Base-by-base conservation (phyloP, 495 filamentous ascomycete genomes). In the Trichoderma orchidacearum region DNA sequence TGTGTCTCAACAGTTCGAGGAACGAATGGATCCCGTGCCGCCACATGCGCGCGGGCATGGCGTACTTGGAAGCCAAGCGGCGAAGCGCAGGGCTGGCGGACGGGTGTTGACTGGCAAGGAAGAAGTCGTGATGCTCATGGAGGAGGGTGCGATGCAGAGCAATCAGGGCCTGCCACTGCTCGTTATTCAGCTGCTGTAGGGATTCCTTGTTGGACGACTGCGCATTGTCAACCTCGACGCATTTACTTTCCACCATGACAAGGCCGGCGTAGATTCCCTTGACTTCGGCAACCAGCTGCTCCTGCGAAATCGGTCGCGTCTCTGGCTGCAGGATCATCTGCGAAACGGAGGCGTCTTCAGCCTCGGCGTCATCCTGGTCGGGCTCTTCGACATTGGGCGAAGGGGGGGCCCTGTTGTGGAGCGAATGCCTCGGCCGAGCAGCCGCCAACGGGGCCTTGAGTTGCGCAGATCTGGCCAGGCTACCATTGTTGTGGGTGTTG, bases 31-130 rank as follows among this genome's bases (percentile, higher is more conserved):
- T 91, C 80, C 63, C 68, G 34, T 69, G 66, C 1, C 65, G 35
- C 89, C 89, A 94, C 82, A 94, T 87, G 1, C 88, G 70, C 3
- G 84, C 85, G 0, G 89, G 87, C 86, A 94, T 90, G 1, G 78
- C 78, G 58, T 90, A 89, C 56, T 86, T 86, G 5, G 78, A 72
- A 0, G 87, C 81, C 1, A 90, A 60, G 5, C 72, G 66, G 54
- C 77, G 64, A 2, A 92, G 58, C 3, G 78, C 77, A 1, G 72
- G 72, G 50, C 29, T 85, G 69, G 86, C 85, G 0, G 79, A 79
- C 0, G 86, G 86, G 60, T 92, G 86, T 58, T 91, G 86, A 0
- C 81, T 84, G 0, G 86, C 84, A 4, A 89, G 68, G 55, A 89
- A 81, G 58, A 89, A 87, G 56, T 87, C 85, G 58, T 88, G 83